These are phyloP conservation scores for Arthrinium phaeospermum DNA, from an alignment of 2,329 filamentous ascomycete species.

Conservation along the genomic window DNA sequence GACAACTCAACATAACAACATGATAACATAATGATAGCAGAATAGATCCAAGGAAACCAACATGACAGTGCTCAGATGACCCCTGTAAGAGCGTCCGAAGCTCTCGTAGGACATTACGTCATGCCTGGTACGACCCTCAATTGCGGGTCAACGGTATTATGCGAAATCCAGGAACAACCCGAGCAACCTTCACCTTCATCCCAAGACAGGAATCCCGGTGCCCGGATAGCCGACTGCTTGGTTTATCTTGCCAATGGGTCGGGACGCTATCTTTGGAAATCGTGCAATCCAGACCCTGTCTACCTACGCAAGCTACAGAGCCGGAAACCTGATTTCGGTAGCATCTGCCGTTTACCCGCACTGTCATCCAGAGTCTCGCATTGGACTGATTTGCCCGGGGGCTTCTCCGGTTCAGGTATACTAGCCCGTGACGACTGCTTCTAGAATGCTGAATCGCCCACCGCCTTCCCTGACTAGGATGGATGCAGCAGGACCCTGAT, in stretches of 20 bases:
- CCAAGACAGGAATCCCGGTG: neutral
- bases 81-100: neutral
- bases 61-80: neutral
- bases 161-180: neutral
- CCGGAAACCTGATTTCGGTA: conserved; percentile 1
- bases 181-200: neutral
- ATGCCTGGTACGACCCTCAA: neutral
- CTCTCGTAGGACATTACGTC: neutral
- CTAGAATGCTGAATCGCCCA: neutral
- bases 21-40: no score
- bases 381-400: neutral
- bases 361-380: neutral
- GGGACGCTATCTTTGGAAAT: neutral
- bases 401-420: neutral
- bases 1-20: neutral
- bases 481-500: conserved; percentile 4
- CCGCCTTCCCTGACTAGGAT: neutral
- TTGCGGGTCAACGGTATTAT: neutral
- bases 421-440: neutral
- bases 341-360: neutral
- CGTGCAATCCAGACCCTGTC: neutral
- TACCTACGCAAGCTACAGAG: neutral
- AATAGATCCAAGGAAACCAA: neutral
- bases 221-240: neutral
- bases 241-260: neutral